Evolutionary conservation across 1,284 basidiomycete species (phyloP), one percentile per base, ranked within the genome.

Genomic region (Ustanciosporium gigantosporum): DNA sequence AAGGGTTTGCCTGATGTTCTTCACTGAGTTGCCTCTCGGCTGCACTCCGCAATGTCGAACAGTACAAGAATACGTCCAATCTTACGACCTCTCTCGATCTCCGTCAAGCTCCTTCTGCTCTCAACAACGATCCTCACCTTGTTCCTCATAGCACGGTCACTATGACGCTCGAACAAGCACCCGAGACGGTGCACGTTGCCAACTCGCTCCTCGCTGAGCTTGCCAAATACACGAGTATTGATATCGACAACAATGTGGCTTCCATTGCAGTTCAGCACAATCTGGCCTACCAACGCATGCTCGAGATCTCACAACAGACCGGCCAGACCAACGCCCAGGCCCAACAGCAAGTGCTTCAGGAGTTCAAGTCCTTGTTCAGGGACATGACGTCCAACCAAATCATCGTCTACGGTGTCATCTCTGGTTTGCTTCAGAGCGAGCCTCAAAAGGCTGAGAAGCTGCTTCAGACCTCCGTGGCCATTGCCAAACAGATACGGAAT

Each of bases 301-400:
- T 42, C 16, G 51, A 55, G 38, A 39, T 55, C 21, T 20, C 31
- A 15, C 17, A 38, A 13, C 32, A 24, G 14, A 25, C 22, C 2
- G 17, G 15, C 23, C 22, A 14, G 15, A 9, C 15, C 15, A 9
- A 5, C 4, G 21, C 22, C 13, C 14, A 36, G 5, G 31, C 25
- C 14, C 35, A 47, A 16, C 17, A 43, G 40, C 51, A 47, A 34
- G 45, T 39, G 7, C 14, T 36, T 11, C 23, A n/a, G 31, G 51
- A 55, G 17, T 43, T 55, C 31, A 16, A 31, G 13, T 47, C 51
- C 19, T 32, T 55, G 23, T 55, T 55, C 31, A 25, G 25, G 11
- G 51, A 55, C 36, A 55, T 55, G 51, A 55, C 41, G 5, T 55
- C 51, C 7, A 55, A 55, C 32, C 51, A 55, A 25, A 46, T 55